These are phyloP conservation scores for Microsporum canis DNA, from an alignment of 2,329 filamentous ascomycete species.

Conservation along the genomic window DNA sequence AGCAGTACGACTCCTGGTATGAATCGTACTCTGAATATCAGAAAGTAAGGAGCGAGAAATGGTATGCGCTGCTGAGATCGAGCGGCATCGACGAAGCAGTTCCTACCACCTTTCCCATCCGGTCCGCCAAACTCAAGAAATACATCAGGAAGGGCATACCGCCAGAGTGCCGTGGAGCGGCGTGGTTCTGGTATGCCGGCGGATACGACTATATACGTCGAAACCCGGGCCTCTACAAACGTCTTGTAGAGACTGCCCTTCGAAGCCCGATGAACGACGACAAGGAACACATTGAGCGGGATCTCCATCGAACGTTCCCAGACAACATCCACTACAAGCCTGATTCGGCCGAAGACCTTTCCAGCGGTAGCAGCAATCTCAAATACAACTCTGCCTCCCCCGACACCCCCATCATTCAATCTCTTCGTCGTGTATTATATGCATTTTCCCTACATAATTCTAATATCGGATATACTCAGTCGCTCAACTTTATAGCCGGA, in stretches of 20 bases:
- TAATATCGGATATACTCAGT: conserved; percentile 88
- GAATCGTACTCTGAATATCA: conserved; percentile 62
- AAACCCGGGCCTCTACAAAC: conserved; percentile 64
- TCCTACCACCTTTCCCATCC: conserved; percentile 67
- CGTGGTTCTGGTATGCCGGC: conserved; percentile 94
- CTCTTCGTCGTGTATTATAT: conserved; percentile 72
- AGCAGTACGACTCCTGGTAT: conserved; percentile 77
- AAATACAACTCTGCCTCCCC: conserved; percentile 19
- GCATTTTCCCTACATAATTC: conserved; percentile 89
- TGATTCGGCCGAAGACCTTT: conserved; percentile 28
- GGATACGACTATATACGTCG: conserved; percentile 68
- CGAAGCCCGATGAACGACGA: conserved; percentile 57
- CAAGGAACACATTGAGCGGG: conserved; percentile 81
- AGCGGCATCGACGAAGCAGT: conserved; percentile 59
- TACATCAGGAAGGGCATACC: conserved; percentile 91
- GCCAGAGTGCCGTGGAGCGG: conserved; percentile 84
- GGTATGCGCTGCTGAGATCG: conserved; percentile 66
- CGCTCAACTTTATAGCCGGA: conserved; percentile 86
- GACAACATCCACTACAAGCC: conserved; percentile 89
- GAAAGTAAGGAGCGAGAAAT: conserved; percentile 65
- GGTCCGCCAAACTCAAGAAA: conserved; percentile 71
- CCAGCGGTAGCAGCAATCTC: conserved; percentile 24
- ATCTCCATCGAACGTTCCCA: conserved; percentile 86
- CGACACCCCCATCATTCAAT: conserved; percentile 68
- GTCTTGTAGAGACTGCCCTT: conserved; percentile 56